phyloP scores from a whole-genome alignment of 2,329 filamentous ascomycete genomes.

The Mariannaea elegans region DNA sequence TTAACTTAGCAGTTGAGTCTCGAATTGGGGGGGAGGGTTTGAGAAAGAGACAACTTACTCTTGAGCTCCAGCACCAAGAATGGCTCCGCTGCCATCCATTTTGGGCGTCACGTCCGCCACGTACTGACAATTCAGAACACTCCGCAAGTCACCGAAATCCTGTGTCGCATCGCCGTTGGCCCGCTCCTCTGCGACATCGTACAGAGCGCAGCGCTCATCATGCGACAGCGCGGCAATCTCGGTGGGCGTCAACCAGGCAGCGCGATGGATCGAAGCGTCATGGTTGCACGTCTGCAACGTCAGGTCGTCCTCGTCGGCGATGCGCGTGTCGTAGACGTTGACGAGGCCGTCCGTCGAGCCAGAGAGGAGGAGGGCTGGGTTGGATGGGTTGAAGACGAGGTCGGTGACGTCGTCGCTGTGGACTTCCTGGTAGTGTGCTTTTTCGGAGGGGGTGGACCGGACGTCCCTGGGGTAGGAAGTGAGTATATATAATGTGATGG shows the following conservation, averaged over 20 bases:
- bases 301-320: constrained; percentile 80
- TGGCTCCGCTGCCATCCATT: constrained; percentile 64
- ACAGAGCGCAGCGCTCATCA: constrained; percentile 80
- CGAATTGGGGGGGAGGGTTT: constrained; percentile 41
- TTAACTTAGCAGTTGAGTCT: neutral
- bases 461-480: constrained; percentile 62
- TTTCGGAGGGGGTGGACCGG: constrained; percentile 56
- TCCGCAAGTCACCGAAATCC: constrained; percentile 75
- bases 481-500: neutral
- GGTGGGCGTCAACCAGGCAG: constrained; percentile 71
- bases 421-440: constrained; percentile 68
- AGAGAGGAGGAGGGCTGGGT: constrained; percentile 72
- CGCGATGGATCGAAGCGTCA: constrained; percentile 76
- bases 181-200: constrained; percentile 72
- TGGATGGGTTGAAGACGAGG: constrained; percentile 65
- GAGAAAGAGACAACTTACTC: constrained; percentile 61
- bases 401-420: constrained; percentile 76
- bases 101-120: constrained; percentile 73
- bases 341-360: constrained; percentile 83
- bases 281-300: constrained; percentile 83
- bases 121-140: constrained; percentile 75
- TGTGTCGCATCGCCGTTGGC: constrained; percentile 64
- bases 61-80: constrained; percentile 72
- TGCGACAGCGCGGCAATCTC: constrained; percentile 79
- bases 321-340: constrained; percentile 77